Evolutionary conservation across 2,329 filamentous ascomycete species (phyloP).

Genomic region (Fusarium phyllophilum): DNA sequence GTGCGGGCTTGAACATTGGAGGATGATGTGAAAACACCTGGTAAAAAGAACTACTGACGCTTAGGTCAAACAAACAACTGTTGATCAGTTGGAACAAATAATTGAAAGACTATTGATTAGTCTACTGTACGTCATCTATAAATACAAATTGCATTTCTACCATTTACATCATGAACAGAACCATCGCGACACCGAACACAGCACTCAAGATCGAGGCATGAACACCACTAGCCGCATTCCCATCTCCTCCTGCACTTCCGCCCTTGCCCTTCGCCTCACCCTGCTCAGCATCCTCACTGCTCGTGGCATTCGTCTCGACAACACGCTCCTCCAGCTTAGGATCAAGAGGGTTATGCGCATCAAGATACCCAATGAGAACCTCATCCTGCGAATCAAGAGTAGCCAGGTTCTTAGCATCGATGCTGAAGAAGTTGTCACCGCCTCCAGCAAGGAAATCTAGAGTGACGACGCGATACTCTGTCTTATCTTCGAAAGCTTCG

Average conservation of each 20-base stretch:
- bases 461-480: constrained; percentile 67
- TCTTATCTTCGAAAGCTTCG: constrained; percentile 56
- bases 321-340: constrained; percentile 58
- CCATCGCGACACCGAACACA: constrained; percentile 20
- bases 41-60: not conserved
- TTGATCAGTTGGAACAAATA: not conserved
- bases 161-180: constrained; percentile 34
- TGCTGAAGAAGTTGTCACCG: constrained; percentile 70
- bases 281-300: constrained; percentile 10
- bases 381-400: constrained; percentile 64
- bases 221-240: constrained; percentile 16
- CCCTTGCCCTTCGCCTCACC: constrained; percentile 20
- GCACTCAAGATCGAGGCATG: constrained; percentile 18
- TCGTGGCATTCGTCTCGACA: constrained; percentile 32
- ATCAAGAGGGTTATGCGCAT: constrained; percentile 59
- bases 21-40: not conserved
- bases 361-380: constrained; percentile 62
- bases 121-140: constrained; percentile 13
- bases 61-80: not conserved
- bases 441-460: constrained; percentile 71
- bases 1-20: not conserved
- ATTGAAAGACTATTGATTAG: not conserved
- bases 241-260: constrained; percentile 1
- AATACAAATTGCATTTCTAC: constrained; percentile 1
- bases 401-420: constrained; percentile 49